Base-by-base conservation (phyloP, 2,329 filamentous ascomycete genomes). In the Colletotrichum sp. region DNA sequence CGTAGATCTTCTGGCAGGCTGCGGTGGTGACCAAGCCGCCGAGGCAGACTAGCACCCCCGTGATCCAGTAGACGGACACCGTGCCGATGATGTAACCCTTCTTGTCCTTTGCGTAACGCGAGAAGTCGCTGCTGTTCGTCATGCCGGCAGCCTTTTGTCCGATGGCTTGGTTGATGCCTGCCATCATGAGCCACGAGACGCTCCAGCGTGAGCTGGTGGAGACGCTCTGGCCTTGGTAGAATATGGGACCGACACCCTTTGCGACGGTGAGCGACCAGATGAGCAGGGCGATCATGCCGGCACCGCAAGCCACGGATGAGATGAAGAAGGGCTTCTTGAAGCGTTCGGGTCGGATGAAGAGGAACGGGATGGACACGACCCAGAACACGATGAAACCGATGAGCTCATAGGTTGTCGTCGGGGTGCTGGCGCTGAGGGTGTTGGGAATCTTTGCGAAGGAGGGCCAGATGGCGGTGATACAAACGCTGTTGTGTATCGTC, bases 371-470 rank as follows among this genome's bases (percentile, higher is more conserved):
- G n/a, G 89, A 88, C n/a, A 87, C 77, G 48, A 86, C 83, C 86
- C 88, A 90, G 79, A 90, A 90, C 64, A 90, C 80, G 71, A 89
- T 87, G 78, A 89, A 86, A 72, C 85, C 89, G 3, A 90, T 82
- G 65, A 90, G 81, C 30, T 87, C 84, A 34, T 85, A 84, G 18
- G 87, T 84, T 63, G 81, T 83, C 61, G 83, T 80, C 18, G 83
- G 86, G 26, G 83, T 76, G 68, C 77, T 83, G 5, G 78, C 80
- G 3, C 86, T 84, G 8, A 89, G 81, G 48, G 85, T 86, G 76
- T 89, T 88, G 13, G 83, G 83, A 68, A 89, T 85, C 77, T 81
- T 84, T 16, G 82, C 80, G 77, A 86, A 89, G 12, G 83, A 85
- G 3, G 86, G 86, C 85, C 86, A 88, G 76, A 87, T 85, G 2